Base-by-base conservation (phyloP, 1,284 basidiomycete genomes). In the Athelia psychrophila region DNA sequence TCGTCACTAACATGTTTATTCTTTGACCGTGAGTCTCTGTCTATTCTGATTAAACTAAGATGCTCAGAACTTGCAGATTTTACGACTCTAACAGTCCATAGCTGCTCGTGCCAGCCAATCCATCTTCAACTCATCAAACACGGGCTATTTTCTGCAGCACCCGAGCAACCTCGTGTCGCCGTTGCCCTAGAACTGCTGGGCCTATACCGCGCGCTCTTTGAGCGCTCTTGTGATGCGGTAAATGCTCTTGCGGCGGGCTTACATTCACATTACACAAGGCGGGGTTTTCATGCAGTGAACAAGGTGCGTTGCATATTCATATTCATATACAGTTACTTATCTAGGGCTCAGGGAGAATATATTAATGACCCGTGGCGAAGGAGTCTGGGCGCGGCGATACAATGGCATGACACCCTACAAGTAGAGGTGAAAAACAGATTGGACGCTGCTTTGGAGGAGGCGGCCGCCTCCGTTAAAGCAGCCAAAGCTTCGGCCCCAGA, bases 161-260 rank as follows among this genome's bases (percentile, higher is more conserved):
- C 60, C 13, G 16, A 38, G 2, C 48, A 54, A 18, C 53, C 57
- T 12, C 52, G 52, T 19, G 54, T 58, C n/a, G 60, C 59, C 2
- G 30, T 63, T 22, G 56, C 56, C 3, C 54, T 63, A 24, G 47
- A 48, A 19, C 32, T 60, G 6, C 54, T 62, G 13, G 52, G 57
- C 18, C 56, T 63, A 35, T 63, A 59, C 47, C 48, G 46, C 15
- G 48, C 55, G 4, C 50, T 60, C 2, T 60, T 60, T 44, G 55
- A 63, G 33, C 52, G 51, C 8, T 62, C 61, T 2, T 59, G 60
- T 25, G 61, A 64, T 52, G 62, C 62, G 1, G 44, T 61, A 2
- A 53, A 51, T 15, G 58, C 59, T 1, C 20, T 64, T 20, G 56
- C 60, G 22, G 44, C 38, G 23, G 61, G 58, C 18, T 33, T 62